These are phyloP conservation scores for Teratosphaeriaceae sp. DNA, from an alignment of 2,329 filamentous ascomycete genomes.

Conservation along the genomic window DNA sequence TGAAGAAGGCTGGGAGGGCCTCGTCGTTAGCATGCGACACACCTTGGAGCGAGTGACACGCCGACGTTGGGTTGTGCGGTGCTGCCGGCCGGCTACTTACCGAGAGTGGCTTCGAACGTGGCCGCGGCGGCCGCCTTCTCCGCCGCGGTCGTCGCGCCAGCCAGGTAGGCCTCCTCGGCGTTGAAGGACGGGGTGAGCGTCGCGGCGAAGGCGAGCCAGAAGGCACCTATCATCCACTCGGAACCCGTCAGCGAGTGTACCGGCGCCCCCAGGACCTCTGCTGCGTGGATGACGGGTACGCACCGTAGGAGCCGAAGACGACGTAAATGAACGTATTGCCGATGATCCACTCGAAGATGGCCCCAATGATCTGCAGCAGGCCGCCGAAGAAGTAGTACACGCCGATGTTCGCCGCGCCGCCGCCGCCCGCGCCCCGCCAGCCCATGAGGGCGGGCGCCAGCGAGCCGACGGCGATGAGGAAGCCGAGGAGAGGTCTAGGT, in stretches of 20 bases:
- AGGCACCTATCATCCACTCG: conserved; percentile 30
- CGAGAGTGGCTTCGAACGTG: conserved; percentile 51
- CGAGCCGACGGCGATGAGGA: conserved; percentile 49
- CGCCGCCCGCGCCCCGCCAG: conserved; percentile 51
- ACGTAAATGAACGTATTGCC: conserved; percentile 52
- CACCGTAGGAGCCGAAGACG: conserved; percentile 45
- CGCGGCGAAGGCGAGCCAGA: conserved; percentile 46
- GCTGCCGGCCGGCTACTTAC: too few relatives aligned
- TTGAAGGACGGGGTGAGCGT: conserved; percentile 44
- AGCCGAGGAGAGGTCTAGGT: conserved; percentile 41
- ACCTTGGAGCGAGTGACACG: too few relatives aligned
- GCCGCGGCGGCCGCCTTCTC: conserved; percentile 39
- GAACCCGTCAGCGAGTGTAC: too few relatives aligned
- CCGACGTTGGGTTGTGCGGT: too few relatives aligned
- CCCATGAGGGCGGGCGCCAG: conserved; percentile 52
- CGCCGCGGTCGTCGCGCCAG: conserved; percentile 22
- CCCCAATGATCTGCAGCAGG: conserved; percentile 43
- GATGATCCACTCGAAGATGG: conserved; percentile 48
- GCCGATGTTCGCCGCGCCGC: conserved; percentile 42
- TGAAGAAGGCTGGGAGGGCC: conserved; percentile 56
- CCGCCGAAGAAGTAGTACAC: conserved; percentile 46
- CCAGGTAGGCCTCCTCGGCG: conserved; percentile 40
- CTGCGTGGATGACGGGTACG: too few relatives aligned
- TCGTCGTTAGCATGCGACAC: too few relatives aligned
- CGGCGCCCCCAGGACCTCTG: too few relatives aligned